Conservation (phyloP, 192 early-diverging fungal genomes). For the Powellomyces hirtus region DNA sequence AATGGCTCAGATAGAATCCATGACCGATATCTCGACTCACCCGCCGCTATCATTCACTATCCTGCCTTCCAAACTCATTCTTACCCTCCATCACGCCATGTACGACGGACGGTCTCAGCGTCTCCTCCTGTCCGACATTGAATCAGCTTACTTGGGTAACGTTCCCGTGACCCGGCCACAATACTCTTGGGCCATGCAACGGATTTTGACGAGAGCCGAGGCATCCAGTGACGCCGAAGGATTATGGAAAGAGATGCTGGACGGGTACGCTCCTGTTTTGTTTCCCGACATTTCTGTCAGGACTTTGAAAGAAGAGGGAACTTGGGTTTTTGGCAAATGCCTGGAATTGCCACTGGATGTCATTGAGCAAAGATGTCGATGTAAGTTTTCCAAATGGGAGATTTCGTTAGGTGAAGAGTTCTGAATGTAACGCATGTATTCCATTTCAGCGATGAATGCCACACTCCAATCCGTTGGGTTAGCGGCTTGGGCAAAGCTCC, state of each 20-base stretch:
- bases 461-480: conserved; percentile 10
- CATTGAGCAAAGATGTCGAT: neutral
- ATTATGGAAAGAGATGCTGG: conserved; percentile 4
- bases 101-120: conserved; percentile 33
- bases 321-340: neutral
- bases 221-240: neutral
- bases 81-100: conserved; percentile 31
- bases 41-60: too few relatives aligned
- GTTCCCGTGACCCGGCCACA: neutral
- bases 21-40: too few relatives aligned
- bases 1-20: too few relatives aligned
- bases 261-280: neutral
- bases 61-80: too few relatives aligned
- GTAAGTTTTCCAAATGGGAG: neutral
- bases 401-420: too few relatives aligned
- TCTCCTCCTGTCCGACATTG: conserved; percentile 26
- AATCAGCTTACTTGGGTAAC: neutral
- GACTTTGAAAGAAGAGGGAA: neutral
- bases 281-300: conserved; percentile 9
- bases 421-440: too few relatives aligned
- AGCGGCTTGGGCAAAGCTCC: conserved; percentile 24
- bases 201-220: neutral
- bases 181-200: neutral
- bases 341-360: neutral
- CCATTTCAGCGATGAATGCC: neutral